Evolutionary conservation across 2,329 filamentous ascomycete genomes (phyloP).

Genomic region (Trichoderma sp.): DNA sequence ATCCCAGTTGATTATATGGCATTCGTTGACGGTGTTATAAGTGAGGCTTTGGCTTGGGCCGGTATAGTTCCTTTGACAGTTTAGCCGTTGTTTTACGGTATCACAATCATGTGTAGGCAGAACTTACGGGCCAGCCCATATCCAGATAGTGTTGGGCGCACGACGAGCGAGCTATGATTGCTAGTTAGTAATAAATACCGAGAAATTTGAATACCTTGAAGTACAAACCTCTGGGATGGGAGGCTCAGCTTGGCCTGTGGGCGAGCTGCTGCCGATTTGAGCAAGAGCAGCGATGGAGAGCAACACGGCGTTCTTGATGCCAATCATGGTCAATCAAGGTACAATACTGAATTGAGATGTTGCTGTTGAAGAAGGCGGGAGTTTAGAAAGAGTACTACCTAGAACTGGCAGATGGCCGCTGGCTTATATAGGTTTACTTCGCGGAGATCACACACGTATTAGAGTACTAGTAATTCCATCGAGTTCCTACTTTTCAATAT

Average conservation of each 20-base stretch:
- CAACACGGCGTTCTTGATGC: conserved; percentile 11
- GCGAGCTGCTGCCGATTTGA: conserved; percentile 12
- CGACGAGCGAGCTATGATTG: conserved; percentile 1
- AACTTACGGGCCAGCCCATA: conserved; percentile 17
- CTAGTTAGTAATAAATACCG: neutral
- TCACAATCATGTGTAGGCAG: neutral
- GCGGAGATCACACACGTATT: neutral
- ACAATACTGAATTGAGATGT: neutral
- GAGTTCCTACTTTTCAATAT: neutral
- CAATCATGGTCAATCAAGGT: neutral
- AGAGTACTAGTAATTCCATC: neutral
- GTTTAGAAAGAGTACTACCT: neutral
- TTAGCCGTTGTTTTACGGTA: neutral
- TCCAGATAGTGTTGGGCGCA: conserved; percentile 14
- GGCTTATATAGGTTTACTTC: neutral
- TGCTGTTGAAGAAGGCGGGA: neutral
- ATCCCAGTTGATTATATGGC: neutral
- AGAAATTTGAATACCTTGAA: neutral
- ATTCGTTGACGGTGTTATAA: conserved; percentile 3
- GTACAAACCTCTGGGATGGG: conserved; percentile 11
- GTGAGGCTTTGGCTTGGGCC: conserved; percentile 12
- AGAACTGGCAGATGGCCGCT: neutral
- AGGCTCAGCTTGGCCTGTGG: conserved; percentile 2
- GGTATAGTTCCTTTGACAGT: conserved; percentile 6
- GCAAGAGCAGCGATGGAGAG: conserved; percentile 19